These are phyloP conservation scores for Neurospora sp. DNA, from an alignment of 2,329 filamentous ascomycete genomes.

Conservation along the genomic window DNA sequence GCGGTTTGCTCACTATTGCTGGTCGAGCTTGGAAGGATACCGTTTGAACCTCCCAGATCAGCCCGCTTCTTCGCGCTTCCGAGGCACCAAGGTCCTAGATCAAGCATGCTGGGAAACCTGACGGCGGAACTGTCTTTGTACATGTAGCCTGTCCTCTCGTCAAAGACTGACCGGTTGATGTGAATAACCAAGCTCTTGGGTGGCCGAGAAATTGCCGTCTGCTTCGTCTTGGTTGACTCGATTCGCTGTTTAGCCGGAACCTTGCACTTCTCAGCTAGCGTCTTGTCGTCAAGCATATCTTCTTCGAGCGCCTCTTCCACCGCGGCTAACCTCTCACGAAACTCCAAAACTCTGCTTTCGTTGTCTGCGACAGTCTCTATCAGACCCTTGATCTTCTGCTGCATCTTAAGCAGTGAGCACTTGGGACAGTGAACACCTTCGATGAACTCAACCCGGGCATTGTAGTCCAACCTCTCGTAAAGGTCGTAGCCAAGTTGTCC, in stretches of 20 bases:
- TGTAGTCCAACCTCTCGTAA: constrained; percentile 71
- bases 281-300: constrained; percentile 69
- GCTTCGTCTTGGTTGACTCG: constrained; percentile 76
- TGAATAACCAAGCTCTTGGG: constrained; percentile 78
- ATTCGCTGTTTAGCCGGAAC: constrained; percentile 59
- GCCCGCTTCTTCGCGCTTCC: constrained; percentile 40
- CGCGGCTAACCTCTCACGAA: constrained; percentile 47
- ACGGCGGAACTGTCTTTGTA: constrained; percentile 79
- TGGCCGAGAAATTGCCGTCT: constrained; percentile 74
- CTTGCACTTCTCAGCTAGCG: constrained; percentile 52
- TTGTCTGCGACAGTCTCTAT: constrained; percentile 33
- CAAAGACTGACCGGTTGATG: constrained; percentile 85
- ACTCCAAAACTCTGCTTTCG: constrained; percentile 33
- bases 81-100: constrained; percentile 78
- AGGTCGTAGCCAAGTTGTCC: constrained; percentile 56
- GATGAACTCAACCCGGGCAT: constrained; percentile 76
- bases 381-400: constrained; percentile 37
- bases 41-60: neutral
- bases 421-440: constrained; percentile 85
- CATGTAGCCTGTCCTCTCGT: constrained; percentile 68
- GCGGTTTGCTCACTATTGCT: constrained; percentile 2
- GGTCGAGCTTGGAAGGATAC: neutral
- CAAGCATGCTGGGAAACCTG: constrained; percentile 62
- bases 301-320: constrained; percentile 66
- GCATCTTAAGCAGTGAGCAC: constrained; percentile 64